Base-by-base conservation (phyloP, 2,329 filamentous ascomycete species). In the Xylariaceae sp. region DNA sequence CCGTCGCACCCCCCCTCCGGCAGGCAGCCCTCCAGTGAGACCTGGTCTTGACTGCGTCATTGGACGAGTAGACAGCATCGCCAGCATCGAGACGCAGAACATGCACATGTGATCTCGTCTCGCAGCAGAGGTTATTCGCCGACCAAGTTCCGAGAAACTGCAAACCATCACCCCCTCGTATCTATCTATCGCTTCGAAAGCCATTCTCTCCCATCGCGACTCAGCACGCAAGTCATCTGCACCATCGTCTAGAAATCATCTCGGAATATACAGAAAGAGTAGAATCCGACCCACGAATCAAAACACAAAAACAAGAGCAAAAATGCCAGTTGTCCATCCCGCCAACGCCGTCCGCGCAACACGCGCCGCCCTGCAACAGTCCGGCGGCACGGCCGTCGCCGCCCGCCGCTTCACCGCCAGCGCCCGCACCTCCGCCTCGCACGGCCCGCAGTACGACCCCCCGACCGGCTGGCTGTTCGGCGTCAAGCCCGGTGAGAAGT, bases 381-480 rank as follows among this genome's bases (percentile, higher is more conserved):
- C 51, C 41, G 18, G 41, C 51, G 11, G n/a, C 59, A 49, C 54
- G 7, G 7, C 63, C 18, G 49, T 57, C 13, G 58, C 64, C 52
- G 61, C 71, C 65, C 73, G 78, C 65, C 65, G 66, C 67, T 80
- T 82, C 74, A 76, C 78, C 61, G 72, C 75, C 55, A 78, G 78
- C 61, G 67, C 76, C 64, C 75, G 74, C 69, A 73, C 73, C 58
- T 72, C 74, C 61, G 76, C 76, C 65, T 78, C 79, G 66, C 85
- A 89, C 78, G 89, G 85, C 70, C 82, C 86, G 67, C 88, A 92
- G 74, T 99, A 92, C 77, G 94, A 99, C 68, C 87, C 92, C 52
- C 93, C 94, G 2, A 83, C 81, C 58, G 94, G 94, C 70, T 97
- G 92, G 90, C 85, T 99, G 70, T 97, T 90, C 76, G 92, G 92